Base-by-base conservation (phyloP, 2,329 filamentous ascomycete species). In the Plectosphaerella sp. region DNA sequence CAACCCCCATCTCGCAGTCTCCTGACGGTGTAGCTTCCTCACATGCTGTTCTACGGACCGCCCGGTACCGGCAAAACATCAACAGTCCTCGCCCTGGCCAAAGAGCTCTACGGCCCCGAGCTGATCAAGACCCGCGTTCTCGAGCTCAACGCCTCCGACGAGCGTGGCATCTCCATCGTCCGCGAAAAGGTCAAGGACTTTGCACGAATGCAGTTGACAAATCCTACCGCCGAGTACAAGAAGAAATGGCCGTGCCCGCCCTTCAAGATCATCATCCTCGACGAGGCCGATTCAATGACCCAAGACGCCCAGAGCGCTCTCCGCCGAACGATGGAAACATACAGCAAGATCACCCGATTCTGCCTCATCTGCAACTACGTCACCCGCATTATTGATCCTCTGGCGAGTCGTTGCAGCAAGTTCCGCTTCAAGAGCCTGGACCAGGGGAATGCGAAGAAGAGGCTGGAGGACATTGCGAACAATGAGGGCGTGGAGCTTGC, bases 301-400 rank as follows among this genome's bases (percentile, higher is more conserved):
- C 93, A 97, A 70, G 95, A 99, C 72, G 94, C 94, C 12, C 94
- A 99, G 75, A 89, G 86, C 54, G 94, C 95, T 5, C 77, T 99
- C 52, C 82, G 94, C 58, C 82, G 95, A 51, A 99, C 94, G 2
- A 99, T 99, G 94, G 94, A 99, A 74, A 96, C 91, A 45, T 97
- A 97, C 71, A 89, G 84, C 69, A 92, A 91, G 64, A 97, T 97
- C 71, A 99, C 94, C 2, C 82, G 94, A 14, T 99, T 99, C 71
- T 97, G 94, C 66, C 78, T 99, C 42, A 93, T 97, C 53, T 99
- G 95, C 74, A 99, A 99, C 72, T 99, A 99, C 64, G 94, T 99
- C 45, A 97, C 94, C 4, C 80, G 94, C 54, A 99, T 99, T 66
- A 99, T 99, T 63, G 94, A 99, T 66, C 95, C 94, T 7, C 75